Conservation (phyloP, 1,139 yeast genomes). For the Lodderomyces beijingensis region DNA sequence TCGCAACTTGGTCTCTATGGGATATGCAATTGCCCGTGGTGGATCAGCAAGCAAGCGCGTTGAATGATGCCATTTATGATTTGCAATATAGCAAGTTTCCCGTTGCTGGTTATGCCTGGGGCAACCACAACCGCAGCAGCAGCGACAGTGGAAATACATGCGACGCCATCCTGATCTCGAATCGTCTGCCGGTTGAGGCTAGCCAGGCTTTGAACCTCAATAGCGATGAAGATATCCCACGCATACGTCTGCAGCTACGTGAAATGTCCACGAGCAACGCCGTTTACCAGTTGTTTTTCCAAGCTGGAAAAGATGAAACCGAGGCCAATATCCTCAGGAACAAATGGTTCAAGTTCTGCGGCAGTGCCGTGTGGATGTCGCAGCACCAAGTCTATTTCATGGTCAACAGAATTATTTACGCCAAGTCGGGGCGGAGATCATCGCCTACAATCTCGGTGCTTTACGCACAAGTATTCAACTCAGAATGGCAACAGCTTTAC, state of each 20-base stretch:
- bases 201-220: constrained; percentile 8
- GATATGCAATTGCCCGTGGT: no score
- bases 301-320: constrained; percentile 9
- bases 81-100: no score
- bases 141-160: no score
- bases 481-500: constrained; percentile 25
- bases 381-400: constrained; percentile 30
- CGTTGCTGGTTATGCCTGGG: no score
- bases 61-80: no score
- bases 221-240: constrained; percentile 8
- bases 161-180: not conserved
- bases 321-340: constrained; percentile 14
- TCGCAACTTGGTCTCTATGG: no score
- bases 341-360: constrained; percentile 31
- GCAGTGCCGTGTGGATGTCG: constrained; percentile 30
- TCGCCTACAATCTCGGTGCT: constrained; percentile 22
- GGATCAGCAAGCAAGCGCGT: no score
- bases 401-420: constrained; percentile 27
- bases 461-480: constrained; percentile 24
- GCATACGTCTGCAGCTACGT: constrained; percentile 9
- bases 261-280: constrained; percentile 3
- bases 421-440: constrained; percentile 18
- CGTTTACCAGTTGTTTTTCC: constrained; percentile 10
- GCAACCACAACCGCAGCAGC: no score
- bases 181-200: constrained; percentile 5